Conservation (phyloP, 306 rosid species). For the Sphenostylis stenocarpa region DNA sequence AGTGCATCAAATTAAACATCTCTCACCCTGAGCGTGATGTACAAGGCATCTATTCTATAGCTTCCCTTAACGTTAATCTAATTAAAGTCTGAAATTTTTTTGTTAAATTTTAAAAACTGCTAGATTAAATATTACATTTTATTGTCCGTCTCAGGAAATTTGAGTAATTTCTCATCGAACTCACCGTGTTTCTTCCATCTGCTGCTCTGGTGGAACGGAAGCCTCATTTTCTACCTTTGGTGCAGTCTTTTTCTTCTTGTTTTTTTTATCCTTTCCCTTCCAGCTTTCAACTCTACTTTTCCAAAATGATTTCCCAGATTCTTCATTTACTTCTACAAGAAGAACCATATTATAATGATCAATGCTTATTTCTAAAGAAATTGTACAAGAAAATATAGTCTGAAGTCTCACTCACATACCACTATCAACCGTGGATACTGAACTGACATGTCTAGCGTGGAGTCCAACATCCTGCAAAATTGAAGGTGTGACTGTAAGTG, state of each 20-base stretch:
- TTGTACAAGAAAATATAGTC: constrained; percentile 1
- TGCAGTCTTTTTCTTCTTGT: constrained; percentile 66
- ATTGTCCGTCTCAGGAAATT: background rate
- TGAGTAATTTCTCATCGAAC: constrained; percentile 33
- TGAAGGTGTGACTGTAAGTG: constrained; percentile 26
- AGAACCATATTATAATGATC: constrained; percentile 18
- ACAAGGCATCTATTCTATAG: background rate
- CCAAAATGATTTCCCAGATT: constrained; percentile 85
- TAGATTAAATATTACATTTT: background rate
- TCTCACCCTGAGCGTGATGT: background rate
- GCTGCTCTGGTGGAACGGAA: constrained; percentile 74
- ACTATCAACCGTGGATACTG: constrained; percentile 71
- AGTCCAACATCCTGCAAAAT: constrained; percentile 69
- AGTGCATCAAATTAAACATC: background rate
- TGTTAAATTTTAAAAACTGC: background rate
- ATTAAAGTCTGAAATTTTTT: background rate
- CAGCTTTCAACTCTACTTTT: constrained; percentile 85
- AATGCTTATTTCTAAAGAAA: constrained; percentile 4
- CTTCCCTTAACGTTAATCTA: background rate
- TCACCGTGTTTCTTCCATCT: constrained; percentile 73
- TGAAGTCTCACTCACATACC: constrained; percentile 51
- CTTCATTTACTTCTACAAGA: constrained; percentile 72
- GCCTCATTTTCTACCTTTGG: constrained; percentile 50
- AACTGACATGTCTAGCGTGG: constrained; percentile 84
- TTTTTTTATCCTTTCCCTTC: constrained; percentile 92